Base-by-base conservation (phyloP, 768 basidiomycete genomes). In the Grammothele lineata region DNA sequence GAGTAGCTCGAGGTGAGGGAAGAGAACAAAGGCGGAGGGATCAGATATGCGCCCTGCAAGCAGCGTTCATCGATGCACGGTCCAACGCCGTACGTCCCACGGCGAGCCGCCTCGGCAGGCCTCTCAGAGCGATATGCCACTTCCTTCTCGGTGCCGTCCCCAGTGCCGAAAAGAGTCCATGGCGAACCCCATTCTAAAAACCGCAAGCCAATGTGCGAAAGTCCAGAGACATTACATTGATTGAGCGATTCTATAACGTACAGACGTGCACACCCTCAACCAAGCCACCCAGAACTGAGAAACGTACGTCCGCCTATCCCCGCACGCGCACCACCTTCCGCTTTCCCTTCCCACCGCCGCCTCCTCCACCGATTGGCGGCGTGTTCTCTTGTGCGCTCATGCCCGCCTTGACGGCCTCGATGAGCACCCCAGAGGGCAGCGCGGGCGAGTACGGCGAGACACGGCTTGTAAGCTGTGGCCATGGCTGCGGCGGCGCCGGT, bases 331-430 rank as follows among this genome's bases (percentile, higher is more conserved):
- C 76, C 6, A 91, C 85, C 62, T 87, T 90, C 67, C 85, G 70
- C 63, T 90, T 90, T 26, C 87, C 87, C 62, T 89, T 89, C 62
- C 80, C 74, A 2, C 62, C 59, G 61, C 79, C 74, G 2, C 61
- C 59, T 10, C 60, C 66, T 1, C 59, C 60, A 15, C 53, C 65
- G n/a, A 51, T 42, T 0, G 55, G 57, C 12, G 71, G 65, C 35
- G 69, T 66, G 2, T 60, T 67, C 45, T 83, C 80, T 47, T 68
- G 70, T 25, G 83, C 76, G 57, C 75, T 88, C 80, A 92, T 83
- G 1, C 90, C 91, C 0, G 90, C 87, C 64, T 92, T 92, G 32
- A 93, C 77, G 0, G 89, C 80, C 32, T 92, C 86, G 27, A 95
- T 72, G 26, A 93, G 75, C 36, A 92, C 78, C 5, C 90, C 90